Base-by-base conservation (phyloP, 345 rosid genomes). In the Dipteronia dyeriana region DNA sequence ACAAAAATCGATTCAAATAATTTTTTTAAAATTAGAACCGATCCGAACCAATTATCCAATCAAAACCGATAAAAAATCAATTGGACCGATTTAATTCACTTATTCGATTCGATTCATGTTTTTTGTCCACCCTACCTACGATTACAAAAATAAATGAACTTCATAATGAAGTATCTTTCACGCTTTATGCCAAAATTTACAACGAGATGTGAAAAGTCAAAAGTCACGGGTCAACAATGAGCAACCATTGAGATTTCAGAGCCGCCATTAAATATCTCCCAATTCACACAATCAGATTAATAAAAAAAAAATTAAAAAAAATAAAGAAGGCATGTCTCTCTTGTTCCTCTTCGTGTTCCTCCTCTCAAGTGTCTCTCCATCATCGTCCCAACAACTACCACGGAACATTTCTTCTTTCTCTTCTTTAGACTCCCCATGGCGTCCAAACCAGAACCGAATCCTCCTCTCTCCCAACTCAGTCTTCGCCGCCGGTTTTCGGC, bases 401-500 rank as follows among this genome's bases (percentile, higher is more conserved):
- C 54, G 56, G 54, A 71, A 66, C 51, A 70, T 71, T 51, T 61
- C 83, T 8, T 80, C 89, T 75, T 89, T 86, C 87, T 74, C 83
- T 20, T 54, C 31, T 73, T 80, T 88, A 2, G 51, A 77, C 67
- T 73, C 83, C 22, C 86, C 91, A 66, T 91, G 92, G 92, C 49
- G 0, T 8, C 90, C 92, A 17, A 23, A n/a, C 61, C 82, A 86
- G 59, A 75, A 34, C 79, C 82, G 20, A 51, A 5, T 56, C 70
- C 91, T 91, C 54, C 51, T 80, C 79, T 91, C 95, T 17, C 80
- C 70, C 65, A 84, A 83, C 43, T 79, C 88, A 68, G 59, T 49
- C 78, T 91, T 91, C 74, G 89, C 91, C 22, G 92, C 95, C 31
- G 91, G 91, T 5, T 91, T 91, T 76, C 76, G 0, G 22, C 70